A percentile compares a stretch with the other conserved stretches of the same genome.
Evolutionary conservation across 2,329 filamentous ascomycete species (phyloP).

Genomic region (Aspergillus spinulosporus): DNA sequence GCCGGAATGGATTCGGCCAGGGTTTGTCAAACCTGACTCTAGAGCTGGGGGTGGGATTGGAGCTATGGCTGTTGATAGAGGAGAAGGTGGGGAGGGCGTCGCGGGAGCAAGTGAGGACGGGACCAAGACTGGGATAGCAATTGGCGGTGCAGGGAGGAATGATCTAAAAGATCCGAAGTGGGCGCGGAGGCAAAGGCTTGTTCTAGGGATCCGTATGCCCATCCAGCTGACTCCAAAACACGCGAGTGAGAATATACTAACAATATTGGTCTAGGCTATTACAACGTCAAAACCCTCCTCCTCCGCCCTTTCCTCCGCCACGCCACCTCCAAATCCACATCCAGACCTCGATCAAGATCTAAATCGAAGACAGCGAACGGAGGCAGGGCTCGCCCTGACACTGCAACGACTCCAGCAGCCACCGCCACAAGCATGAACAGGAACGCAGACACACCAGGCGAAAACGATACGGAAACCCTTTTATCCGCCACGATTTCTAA

Average conservation of each 20-base stretch:
- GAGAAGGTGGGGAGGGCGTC: neutral
- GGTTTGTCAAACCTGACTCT: slow-evolving; percentile 21
- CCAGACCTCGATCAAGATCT: slow-evolving; percentile 22
- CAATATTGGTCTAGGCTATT: slow-evolving; percentile 31
- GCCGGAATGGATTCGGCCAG: slow-evolving; percentile 35
- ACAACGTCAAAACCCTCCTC: slow-evolving; percentile 44
- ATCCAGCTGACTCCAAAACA: neutral
- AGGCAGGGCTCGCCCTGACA: neutral
- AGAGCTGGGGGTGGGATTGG: neutral
- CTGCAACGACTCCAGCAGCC: neutral
- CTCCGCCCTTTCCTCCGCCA: slow-evolving; percentile 39
- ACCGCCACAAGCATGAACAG: neutral
- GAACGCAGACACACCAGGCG: slow-evolving; percentile 9
- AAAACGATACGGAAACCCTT: slow-evolving; percentile 2
- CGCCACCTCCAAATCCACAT: slow-evolving; percentile 28
- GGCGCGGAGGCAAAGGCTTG: slow-evolving; percentile 40
- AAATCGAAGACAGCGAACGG: neutral
- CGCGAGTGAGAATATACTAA: neutral
- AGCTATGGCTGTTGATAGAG: neutral
- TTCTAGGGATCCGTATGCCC: slow-evolving; percentile 41
- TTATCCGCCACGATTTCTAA: slow-evolving; percentile 34
- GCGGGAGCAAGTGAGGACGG: neutral
- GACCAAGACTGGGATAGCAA: neutral
- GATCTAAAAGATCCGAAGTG: slow-evolving; percentile 40
- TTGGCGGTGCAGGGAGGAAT: slow-evolving; percentile 15